A percentile compares a stretch with the other conserved stretches of the same genome.
These are phyloP conservation scores for Bromus sterilis DNA, from an alignment of 176 grass and related monocot genomes.

Conservation along the genomic window DNA sequence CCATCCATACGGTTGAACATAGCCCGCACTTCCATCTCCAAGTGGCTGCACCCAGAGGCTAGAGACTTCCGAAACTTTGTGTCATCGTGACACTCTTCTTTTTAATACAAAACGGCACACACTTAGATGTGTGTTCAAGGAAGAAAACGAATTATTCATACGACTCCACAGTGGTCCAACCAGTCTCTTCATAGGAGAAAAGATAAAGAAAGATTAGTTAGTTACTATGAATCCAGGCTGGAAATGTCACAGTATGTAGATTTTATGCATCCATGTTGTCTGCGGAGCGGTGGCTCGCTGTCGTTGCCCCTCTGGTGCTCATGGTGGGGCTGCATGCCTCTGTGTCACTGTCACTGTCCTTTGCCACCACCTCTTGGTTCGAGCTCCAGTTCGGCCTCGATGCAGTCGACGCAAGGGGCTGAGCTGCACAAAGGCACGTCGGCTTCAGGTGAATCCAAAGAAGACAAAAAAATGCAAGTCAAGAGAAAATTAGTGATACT, in stretches of 20 bases:
- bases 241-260: neutral
- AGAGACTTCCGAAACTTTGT: too few species aligned
- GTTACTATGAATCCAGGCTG: neutral
- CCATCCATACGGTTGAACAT: too few species aligned
- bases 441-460: neutral
- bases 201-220: neutral
- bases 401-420: neutral
- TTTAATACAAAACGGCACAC: neutral
- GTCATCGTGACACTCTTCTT: neutral
- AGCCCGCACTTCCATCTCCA: too few species aligned
- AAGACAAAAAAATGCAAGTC: neutral
- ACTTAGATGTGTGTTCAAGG: neutral
- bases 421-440: neutral
- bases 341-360: neutral
- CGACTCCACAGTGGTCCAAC: neutral
- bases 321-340: neutral
- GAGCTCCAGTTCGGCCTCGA: neutral
- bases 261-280: neutral
- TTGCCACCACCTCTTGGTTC: neutral
- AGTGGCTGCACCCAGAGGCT: too few species aligned
- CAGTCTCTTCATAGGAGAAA: neutral
- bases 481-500: neutral
- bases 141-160: neutral
- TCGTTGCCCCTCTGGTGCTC: neutral
- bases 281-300: neutral